These are phyloP conservation scores for Tilletia setariae DNA, from an alignment of 1,284 basidiomycete species.

Conservation along the genomic window DNA sequence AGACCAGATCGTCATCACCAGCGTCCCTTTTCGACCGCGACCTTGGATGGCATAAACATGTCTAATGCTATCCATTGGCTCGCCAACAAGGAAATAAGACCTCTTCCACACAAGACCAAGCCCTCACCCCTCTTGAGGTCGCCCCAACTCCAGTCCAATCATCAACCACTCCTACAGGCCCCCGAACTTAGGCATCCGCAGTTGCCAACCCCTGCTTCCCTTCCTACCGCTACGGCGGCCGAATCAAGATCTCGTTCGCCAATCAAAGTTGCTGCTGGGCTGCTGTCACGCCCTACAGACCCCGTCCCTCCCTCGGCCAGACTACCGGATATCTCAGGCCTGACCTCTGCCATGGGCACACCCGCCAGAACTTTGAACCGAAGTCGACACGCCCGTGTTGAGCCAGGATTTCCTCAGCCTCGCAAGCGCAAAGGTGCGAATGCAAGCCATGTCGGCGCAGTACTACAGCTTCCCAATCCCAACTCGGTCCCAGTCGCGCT, in stretches of 20 bases:
- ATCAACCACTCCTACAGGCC: too few relatives aligned
- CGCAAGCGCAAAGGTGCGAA: too few relatives aligned
- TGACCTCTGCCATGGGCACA: constrained; percentile 8
- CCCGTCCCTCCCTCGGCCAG: too few relatives aligned
- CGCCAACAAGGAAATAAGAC: not conserved
- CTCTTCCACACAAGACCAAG: not conserved
- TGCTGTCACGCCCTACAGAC: too few relatives aligned
- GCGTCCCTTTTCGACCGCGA: not conserved
- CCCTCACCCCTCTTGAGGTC: not conserved
- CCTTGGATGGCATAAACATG: constrained; percentile 8
- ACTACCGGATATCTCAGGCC: not conserved
- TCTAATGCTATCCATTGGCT: constrained; percentile 4
- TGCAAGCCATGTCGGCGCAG: too few relatives aligned
- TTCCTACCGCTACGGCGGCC: too few relatives aligned
- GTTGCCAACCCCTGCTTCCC: too few relatives aligned
- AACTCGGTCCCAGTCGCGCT: not conserved
- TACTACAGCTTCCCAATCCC: too few relatives aligned
- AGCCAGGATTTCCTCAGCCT: not conserved
- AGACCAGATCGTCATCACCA: not conserved
- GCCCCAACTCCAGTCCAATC: too few relatives aligned
- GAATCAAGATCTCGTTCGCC: too few relatives aligned
- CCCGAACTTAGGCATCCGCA: too few relatives aligned
- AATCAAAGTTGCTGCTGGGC: too few relatives aligned
- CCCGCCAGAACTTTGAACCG: not conserved
- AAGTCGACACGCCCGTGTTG: not conserved